phyloP scores from a whole-genome alignment of 495 filamentous ascomycete species.

The Diplogelasinospora grovesii region DNA sequence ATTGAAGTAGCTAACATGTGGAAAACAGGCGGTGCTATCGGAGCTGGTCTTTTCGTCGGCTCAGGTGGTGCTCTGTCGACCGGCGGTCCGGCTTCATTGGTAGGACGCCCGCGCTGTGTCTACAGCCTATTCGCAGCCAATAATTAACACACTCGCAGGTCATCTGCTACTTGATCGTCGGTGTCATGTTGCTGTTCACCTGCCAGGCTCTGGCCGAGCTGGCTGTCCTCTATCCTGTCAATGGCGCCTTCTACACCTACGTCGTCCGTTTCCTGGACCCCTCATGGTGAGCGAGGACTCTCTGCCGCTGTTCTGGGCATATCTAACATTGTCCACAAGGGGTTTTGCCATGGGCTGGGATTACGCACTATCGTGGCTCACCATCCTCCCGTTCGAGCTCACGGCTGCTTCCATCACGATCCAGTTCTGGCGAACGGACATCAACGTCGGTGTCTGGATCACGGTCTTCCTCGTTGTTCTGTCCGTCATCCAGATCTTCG shows the following conservation, averaged over 20 bases:
- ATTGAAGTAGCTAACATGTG: constrained; percentile 11
- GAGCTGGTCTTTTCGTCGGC: constrained; percentile 53
- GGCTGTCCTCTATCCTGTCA: constrained; percentile 59
- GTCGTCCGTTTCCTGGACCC: constrained; percentile 63
- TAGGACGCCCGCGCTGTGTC: constrained; percentile 16
- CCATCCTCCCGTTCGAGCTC: constrained; percentile 45
- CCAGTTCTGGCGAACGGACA: constrained; percentile 31
- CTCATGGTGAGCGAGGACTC: constrained; percentile 40
- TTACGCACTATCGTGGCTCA: constrained; percentile 56
- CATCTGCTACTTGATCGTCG: constrained; percentile 45
- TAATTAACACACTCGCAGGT: constrained; percentile 32
- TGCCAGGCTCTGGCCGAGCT: constrained; percentile 60
- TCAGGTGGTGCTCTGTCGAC: constrained; percentile 40
- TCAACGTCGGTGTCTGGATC: constrained; percentile 50
- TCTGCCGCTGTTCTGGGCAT: too few species aligned
- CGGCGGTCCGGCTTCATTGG: constrained; percentile 51
- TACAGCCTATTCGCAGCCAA: background rate
- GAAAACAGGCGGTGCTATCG: constrained; percentile 44
- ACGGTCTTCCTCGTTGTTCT: constrained; percentile 47
- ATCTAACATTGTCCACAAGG: too few species aligned
- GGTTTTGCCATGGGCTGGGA: constrained; percentile 78
- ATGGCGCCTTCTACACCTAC: constrained; percentile 52
- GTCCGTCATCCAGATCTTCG: constrained; percentile 57
- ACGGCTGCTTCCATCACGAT: constrained; percentile 44
- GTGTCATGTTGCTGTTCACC: constrained; percentile 39